A percentile compares a stretch with the other conserved stretches of the same genome.
Evolutionary conservation across 495 filamentous ascomycete species (phyloP).

Genomic region (Aspergillus carlsbadensis): DNA sequence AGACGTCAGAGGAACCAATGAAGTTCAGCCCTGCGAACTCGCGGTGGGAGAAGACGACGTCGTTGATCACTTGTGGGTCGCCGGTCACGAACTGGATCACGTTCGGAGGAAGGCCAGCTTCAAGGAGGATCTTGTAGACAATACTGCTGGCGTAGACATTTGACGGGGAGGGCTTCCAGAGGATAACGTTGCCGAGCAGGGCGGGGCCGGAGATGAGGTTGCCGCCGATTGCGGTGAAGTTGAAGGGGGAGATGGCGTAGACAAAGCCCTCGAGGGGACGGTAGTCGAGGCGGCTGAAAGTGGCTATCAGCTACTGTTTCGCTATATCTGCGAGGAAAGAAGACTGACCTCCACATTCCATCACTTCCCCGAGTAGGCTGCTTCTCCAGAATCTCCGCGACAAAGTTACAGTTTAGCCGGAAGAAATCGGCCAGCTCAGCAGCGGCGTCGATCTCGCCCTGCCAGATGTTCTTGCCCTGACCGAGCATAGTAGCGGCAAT

Average conservation of each 20-base stretch:
- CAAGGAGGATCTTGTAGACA: constrained; percentile 81
- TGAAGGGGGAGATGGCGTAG: constrained; percentile 84
- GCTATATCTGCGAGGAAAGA: background rate
- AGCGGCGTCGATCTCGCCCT: constrained; percentile 93
- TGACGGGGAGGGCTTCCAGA: constrained; percentile 85
- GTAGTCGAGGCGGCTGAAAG: constrained; percentile 65
- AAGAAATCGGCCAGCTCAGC: constrained; percentile 91
- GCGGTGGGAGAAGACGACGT: constrained; percentile 62
- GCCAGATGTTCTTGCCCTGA: constrained; percentile 97
- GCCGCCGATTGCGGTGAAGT: constrained; percentile 84
- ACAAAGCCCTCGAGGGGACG: constrained; percentile 84
- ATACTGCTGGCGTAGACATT: constrained; percentile 73
- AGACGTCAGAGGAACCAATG: constrained; percentile 78
- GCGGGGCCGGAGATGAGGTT: constrained; percentile 74
- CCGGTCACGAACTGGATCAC: constrained; percentile 85
- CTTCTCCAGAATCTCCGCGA: constrained; percentile 70
- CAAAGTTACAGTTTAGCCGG: constrained; percentile 75
- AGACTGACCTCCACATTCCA: constrained; percentile 70
- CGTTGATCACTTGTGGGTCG: constrained; percentile 71
- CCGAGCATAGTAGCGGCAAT: constrained; percentile 94
- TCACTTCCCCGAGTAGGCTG: constrained; percentile 60
- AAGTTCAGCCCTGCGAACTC: constrained; percentile 79
- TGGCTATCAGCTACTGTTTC: background rate
- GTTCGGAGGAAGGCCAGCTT: constrained; percentile 75
- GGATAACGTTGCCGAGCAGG: constrained; percentile 79